phyloP scores from a whole-genome alignment of 208 protist species.

The Leishmania tarentolae region DNA sequence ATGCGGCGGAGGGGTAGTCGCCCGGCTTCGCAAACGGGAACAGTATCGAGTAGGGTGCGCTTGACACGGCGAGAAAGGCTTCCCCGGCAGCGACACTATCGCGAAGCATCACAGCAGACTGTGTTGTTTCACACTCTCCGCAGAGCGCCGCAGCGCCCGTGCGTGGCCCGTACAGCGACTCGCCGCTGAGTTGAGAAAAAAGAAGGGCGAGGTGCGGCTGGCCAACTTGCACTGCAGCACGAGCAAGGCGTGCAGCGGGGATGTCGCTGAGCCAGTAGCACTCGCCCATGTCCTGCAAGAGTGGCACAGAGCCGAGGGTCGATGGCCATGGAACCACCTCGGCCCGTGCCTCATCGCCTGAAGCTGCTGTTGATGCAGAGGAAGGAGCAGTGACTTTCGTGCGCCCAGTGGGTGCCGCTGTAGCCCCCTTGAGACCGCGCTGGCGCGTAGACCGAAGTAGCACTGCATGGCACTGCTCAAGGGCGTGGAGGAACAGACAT shows the following conservation, averaged over 20 bases:
- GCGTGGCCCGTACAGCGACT: constrained; percentile 54
- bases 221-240: constrained; percentile 39
- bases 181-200: constrained; percentile 62
- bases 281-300: constrained; percentile 47
- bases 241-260: constrained; percentile 44
- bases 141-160: constrained; percentile 37
- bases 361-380: neutral
- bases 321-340: constrained; percentile 5
- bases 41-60: constrained; percentile 44
- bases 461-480: constrained; percentile 46
- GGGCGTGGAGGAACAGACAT: constrained; percentile 43
- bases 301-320: constrained; percentile 41
- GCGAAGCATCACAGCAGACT: constrained; percentile 16
- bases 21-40: constrained; percentile 42
- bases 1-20: constrained; percentile 4
- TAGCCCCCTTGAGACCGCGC: constrained; percentile 34
- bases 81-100: neutral
- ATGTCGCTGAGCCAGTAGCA: constrained; percentile 71
- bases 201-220: constrained; percentile 52
- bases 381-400: no score
- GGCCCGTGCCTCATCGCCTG: neutral
- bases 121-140: constrained; percentile 17
- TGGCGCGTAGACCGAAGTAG: constrained; percentile 42
- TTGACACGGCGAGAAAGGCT: neutral
- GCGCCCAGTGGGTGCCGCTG: neutral